Conservation (phyloP, 139 green algal species). For the Chlorella sp. region DNA sequence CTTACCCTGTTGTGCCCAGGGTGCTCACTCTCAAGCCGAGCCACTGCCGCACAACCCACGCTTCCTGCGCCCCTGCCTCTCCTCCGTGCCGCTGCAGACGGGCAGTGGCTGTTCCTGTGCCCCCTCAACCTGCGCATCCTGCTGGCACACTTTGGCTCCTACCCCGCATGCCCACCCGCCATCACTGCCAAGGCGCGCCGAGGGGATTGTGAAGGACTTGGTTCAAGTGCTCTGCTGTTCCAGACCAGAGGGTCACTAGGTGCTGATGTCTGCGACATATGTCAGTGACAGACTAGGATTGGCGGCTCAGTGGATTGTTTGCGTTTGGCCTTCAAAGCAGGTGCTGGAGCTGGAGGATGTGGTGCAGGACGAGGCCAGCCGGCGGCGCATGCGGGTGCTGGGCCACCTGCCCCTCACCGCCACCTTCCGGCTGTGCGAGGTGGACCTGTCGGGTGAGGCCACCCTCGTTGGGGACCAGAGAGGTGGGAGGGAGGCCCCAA, state of each 20-base stretch:
- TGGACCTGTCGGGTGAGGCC: constrained; percentile 48
- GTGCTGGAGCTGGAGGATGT: constrained; percentile 83
- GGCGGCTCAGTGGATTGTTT: too few relatives aligned
- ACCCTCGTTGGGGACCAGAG: too few relatives aligned
- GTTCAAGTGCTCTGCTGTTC: too few relatives aligned
- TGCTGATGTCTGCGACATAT: too few relatives aligned
- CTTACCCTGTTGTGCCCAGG: too few relatives aligned
- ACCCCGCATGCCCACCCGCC: constrained; percentile 59
- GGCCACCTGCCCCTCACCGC: constrained; percentile 73
- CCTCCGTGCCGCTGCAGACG: constrained; percentile 51
- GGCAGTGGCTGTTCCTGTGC: constrained; percentile 83
- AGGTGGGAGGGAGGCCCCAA: too few relatives aligned
- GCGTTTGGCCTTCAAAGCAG: neutral
- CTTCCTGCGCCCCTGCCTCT: too few relatives aligned
- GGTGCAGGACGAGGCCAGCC: constrained; percentile 60
- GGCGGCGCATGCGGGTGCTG: constrained; percentile 67
- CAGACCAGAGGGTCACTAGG: too few relatives aligned
- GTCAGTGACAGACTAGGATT: too few relatives aligned
- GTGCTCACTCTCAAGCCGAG: too few relatives aligned
- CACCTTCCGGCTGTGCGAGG: constrained; percentile 63
- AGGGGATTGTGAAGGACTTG: too few relatives aligned
- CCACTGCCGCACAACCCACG: too few relatives aligned
- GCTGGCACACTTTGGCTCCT: constrained; percentile 56
- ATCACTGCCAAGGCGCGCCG: constrained; percentile 46
- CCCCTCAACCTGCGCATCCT: constrained; percentile 79